These are phyloP conservation scores for Chalara sp. DNA, from an alignment of 2,329 filamentous ascomycete genomes.

Conservation along the genomic window DNA sequence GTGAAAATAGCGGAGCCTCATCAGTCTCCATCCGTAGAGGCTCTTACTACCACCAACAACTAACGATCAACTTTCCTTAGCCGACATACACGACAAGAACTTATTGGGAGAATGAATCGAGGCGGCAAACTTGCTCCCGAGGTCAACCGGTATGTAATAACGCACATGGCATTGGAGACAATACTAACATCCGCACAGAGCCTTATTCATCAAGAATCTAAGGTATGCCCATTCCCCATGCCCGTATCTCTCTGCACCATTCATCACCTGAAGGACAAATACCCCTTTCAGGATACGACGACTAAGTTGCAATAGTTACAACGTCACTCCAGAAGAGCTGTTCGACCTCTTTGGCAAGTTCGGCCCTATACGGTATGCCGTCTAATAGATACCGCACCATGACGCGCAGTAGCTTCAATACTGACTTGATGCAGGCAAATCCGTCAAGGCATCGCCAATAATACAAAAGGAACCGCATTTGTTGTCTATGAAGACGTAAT, in stretches of 20 bases:
- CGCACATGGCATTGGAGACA: background rate
- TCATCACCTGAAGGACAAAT: background rate
- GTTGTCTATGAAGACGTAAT: conserved; percentile 99
- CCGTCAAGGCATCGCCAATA: conserved; percentile 92
- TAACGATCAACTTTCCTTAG: background rate
- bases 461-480: conserved; percentile 97
- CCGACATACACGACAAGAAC: background rate
- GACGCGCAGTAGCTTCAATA: conserved; percentile 5
- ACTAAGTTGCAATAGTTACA: conserved; percentile 62
- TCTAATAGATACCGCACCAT: conserved; percentile 7
- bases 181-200: conserved; percentile 48
- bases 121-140: conserved; percentile 96
- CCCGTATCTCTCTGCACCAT: no score
- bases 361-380: conserved; percentile 82
- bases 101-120: conserved; percentile 67
- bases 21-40: background rate
- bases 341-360: conserved; percentile 99
- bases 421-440: conserved; percentile 64
- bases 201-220: conserved; percentile 99
- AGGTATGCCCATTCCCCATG: conserved; percentile 50
- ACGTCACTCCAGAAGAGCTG: conserved; percentile 94
- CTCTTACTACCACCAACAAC: background rate
- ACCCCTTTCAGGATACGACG: conserved; percentile 35
- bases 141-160: conserved; percentile 78
- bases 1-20: background rate